These are phyloP conservation scores for Triglochin maritima DNA, from an alignment of 106 monocot species.

Conservation along the genomic window DNA sequence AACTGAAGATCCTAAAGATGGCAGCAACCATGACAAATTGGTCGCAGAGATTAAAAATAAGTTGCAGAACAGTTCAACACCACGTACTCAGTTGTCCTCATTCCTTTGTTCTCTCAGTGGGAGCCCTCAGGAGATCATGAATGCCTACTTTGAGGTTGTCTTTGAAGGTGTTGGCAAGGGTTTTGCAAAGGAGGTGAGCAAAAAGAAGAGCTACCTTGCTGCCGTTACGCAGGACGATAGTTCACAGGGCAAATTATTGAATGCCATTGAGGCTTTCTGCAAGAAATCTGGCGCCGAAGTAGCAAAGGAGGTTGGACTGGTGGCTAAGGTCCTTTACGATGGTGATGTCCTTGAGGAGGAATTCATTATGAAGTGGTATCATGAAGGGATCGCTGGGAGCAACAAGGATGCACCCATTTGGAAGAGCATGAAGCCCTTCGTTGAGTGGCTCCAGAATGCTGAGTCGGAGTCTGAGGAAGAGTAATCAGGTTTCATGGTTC, in stretches of 20 bases:
- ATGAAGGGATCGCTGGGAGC: slow-evolving; percentile 26
- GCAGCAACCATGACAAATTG: slow-evolving; percentile 6
- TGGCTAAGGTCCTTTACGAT: slow-evolving; percentile 60
- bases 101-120: slow-evolving; percentile 13
- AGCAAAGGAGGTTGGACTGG: slow-evolving; percentile 60
- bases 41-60: slow-evolving; percentile 31
- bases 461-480: slow-evolving; percentile 37
- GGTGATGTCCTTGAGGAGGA: slow-evolving; percentile 71
- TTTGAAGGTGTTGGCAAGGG: slow-evolving; percentile 63
- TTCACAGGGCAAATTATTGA: slow-evolving; percentile 48
- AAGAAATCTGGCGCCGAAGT: slow-evolving; percentile 39
- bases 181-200: slow-evolving; percentile 60
- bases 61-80: slow-evolving; percentile 23
- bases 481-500: background rate
- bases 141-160: slow-evolving; percentile 47
- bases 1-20: too few relatives aligned
- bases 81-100: slow-evolving; percentile 29
- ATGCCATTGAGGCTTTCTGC: slow-evolving; percentile 45
- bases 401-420: slow-evolving; percentile 25
- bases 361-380: slow-evolving; percentile 53
- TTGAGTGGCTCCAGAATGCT: slow-evolving; percentile 81
- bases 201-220: slow-evolving; percentile 42
- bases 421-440: slow-evolving; percentile 75
- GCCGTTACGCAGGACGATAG: slow-evolving; percentile 33
- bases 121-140: slow-evolving; percentile 37